Evolutionary conservation across 805 yeast genomes (phyloP).

Genomic region (Suhomyces sp.): DNA sequence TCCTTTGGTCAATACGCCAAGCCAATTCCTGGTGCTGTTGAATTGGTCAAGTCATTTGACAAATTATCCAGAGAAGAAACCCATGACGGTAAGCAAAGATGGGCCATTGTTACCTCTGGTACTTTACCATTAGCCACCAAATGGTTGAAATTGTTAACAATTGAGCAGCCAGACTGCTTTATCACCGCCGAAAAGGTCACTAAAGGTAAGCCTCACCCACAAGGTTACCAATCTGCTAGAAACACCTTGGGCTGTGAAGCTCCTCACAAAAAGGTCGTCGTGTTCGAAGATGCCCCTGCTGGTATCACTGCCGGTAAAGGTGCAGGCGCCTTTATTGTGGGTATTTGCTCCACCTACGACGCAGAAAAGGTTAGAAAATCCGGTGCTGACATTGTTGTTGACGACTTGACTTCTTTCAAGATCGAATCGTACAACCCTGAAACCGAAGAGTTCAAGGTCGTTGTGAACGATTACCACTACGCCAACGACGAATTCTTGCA

Average conservation of each 20-base stretch:
- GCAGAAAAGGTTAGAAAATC: slow-evolving; percentile 64
- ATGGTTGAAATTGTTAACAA: slow-evolving; percentile 67
- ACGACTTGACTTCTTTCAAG: slow-evolving; percentile 62
- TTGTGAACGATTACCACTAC: slow-evolving; percentile 39
- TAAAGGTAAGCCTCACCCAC: slow-evolving; percentile 84
- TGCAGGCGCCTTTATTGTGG: slow-evolving; percentile 80
- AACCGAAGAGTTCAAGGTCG: slow-evolving; percentile 39
- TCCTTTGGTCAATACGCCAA: slow-evolving; percentile 69
- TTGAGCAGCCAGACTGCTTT: slow-evolving; percentile 66
- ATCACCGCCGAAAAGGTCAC: slow-evolving; percentile 79
- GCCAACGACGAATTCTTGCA: slow-evolving; percentile 41
- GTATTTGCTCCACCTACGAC: slow-evolving; percentile 77
- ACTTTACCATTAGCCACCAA: slow-evolving; percentile 71
- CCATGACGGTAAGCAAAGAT: slow-evolving; percentile 48
- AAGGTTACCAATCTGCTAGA: slow-evolving; percentile 69
- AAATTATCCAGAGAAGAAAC: slow-evolving; percentile 43
- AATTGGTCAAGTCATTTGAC: slow-evolving; percentile 54
- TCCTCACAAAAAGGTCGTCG: slow-evolving; percentile 46
- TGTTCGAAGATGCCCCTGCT: slow-evolving; percentile 88
- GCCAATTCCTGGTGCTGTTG: slow-evolving; percentile 74
- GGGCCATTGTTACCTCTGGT: slow-evolving; percentile 90
- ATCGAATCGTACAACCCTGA: slow-evolving; percentile 48
- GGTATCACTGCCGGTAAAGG: slow-evolving; percentile 81
- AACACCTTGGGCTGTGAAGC: slow-evolving; percentile 40
- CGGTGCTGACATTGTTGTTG: slow-evolving; percentile 81